Evolutionary conservation across 2,329 filamentous ascomycete species (phyloP).

Genomic region (Aspergillus neoniger): DNA sequence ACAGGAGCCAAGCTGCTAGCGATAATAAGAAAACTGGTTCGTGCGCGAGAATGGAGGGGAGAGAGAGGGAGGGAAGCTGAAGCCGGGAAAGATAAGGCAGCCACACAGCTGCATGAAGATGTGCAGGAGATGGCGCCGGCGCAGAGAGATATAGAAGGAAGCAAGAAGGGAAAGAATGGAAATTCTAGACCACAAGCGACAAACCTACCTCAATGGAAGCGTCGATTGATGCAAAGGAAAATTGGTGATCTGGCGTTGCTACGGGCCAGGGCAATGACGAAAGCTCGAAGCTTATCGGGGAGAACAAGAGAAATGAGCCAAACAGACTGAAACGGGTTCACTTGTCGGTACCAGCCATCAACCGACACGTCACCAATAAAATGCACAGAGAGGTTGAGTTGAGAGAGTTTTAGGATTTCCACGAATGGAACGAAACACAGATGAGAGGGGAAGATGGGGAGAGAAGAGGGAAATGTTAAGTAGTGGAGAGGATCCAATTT

Average conservation of each 20-base stretch:
- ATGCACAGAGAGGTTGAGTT: not conserved
- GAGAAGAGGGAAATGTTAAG: not conserved
- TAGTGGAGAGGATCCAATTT: not conserved
- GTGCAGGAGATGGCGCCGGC: not conserved
- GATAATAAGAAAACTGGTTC: not conserved
- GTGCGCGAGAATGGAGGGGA: not conserved
- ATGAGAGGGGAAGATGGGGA: not conserved
- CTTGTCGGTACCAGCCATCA: not conserved
- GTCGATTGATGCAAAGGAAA: not conserved
- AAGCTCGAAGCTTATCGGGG: constrained; percentile 16
- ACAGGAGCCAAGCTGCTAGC: not conserved
- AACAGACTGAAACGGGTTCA: not conserved
- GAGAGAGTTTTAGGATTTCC: not conserved
- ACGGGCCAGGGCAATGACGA: constrained; percentile 11
- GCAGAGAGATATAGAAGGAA: constrained; percentile 9
- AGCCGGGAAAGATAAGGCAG: constrained; percentile 16
- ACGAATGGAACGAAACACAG: not conserved
- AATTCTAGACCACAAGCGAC: constrained; percentile 8
- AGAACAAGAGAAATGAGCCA: constrained; percentile 5
- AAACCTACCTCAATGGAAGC: constrained; percentile 4
- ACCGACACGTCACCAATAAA: constrained; percentile 6
- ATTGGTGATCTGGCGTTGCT: not conserved
- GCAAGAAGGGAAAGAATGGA: not conserved
- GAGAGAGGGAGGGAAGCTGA: not conserved
- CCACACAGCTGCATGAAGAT: constrained; percentile 12